phyloP scores from a whole-genome alignment of 768 basidiomycete species.

The Lactarius quietus region DNA sequence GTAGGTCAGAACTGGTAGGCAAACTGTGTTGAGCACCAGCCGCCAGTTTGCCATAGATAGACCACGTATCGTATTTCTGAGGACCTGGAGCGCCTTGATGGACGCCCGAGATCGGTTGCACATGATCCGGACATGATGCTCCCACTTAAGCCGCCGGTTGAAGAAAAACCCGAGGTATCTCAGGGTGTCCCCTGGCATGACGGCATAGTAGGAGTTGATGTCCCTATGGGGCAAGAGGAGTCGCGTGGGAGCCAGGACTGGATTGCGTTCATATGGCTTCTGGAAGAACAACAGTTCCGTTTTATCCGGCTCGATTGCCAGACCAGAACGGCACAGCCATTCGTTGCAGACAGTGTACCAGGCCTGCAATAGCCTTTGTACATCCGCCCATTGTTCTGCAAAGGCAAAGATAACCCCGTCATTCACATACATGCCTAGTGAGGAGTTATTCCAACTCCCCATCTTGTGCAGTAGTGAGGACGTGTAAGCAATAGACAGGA shows the following conservation, averaged over 20 bases:
- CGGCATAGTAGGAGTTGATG: not conserved
- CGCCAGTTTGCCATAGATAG: not conserved
- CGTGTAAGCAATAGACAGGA: too few relatives aligned
- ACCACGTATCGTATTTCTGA: not conserved
- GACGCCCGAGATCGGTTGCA: not conserved
- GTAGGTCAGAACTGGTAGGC: not conserved
- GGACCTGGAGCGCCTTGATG: not conserved
- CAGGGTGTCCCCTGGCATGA: not conserved
- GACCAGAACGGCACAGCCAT: not conserved
- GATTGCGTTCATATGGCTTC: too few relatives aligned
- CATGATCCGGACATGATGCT: not conserved
- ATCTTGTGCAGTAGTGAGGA: too few relatives aligned
- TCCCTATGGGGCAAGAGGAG: not conserved
- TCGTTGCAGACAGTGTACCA: too few relatives aligned
- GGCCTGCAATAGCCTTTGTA: too few relatives aligned
- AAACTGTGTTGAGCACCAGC: not conserved
- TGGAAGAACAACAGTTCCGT: not conserved
- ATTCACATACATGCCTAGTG: too few relatives aligned
- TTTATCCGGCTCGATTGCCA: not conserved
- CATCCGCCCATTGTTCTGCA: too few relatives aligned
- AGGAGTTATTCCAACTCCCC: too few relatives aligned
- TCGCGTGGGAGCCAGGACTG: not conserved
- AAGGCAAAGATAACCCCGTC: too few relatives aligned
- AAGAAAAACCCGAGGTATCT: not conserved
- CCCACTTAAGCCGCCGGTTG: not conserved